Evolutionary conservation across 2,329 filamentous ascomycete species (phyloP).

Genomic region (Exutisphaerella laricina): DNA sequence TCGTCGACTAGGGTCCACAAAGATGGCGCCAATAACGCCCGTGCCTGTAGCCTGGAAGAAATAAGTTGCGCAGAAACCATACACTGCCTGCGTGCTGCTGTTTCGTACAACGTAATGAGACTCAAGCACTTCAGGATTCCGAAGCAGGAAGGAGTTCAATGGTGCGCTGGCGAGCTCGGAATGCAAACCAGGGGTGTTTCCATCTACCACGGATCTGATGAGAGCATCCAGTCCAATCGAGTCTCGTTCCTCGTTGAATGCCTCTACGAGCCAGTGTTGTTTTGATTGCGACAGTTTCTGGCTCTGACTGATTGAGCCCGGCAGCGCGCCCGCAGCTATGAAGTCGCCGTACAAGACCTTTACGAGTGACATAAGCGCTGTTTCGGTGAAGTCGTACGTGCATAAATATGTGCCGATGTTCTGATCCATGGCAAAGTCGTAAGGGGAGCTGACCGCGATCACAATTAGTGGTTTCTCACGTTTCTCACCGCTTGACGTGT

Average conservation of each 20-base stretch:
- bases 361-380: conserved; percentile 76
- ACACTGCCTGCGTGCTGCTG: conserved; percentile 82
- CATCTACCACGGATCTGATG: conserved; percentile 62
- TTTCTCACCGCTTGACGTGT: conserved; percentile 63
- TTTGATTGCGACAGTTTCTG: conserved; percentile 83
- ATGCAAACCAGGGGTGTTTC: conserved; percentile 59
- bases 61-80: conserved; percentile 89
- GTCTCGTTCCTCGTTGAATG: conserved; percentile 76
- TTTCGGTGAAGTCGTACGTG: conserved; percentile 94
- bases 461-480: conserved; percentile 80
- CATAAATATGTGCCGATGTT: conserved; percentile 88
- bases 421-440: conserved; percentile 92
- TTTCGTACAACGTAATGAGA: conserved; percentile 89
- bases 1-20: conserved; percentile 80
- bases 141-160: conserved; percentile 70
- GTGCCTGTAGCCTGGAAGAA: conserved; percentile 63
- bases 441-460: conserved; percentile 88
- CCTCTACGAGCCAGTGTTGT: conserved; percentile 91
- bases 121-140: conserved; percentile 66
- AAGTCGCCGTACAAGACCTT: conserved; percentile 76
- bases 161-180: conserved; percentile 64
- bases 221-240: conserved; percentile 67
- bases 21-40: conserved; percentile 76
- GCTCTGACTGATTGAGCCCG: conserved; percentile 75
- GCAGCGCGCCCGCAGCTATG: conserved; percentile 50